phyloP scores from a whole-genome alignment of 106 monocot species.

The Alisma plantagoaquatica region DNA sequence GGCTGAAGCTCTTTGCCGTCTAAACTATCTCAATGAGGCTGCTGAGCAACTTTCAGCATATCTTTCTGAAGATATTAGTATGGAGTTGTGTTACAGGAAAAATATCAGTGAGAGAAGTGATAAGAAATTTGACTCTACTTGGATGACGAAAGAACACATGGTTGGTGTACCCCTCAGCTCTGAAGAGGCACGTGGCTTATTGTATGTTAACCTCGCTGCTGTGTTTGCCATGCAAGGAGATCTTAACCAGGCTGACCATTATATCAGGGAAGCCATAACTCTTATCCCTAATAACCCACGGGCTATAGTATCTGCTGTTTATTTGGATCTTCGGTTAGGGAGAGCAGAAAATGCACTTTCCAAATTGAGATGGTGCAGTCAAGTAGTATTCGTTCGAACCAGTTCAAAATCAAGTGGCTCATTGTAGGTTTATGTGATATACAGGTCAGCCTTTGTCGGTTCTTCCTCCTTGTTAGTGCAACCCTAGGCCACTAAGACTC shows the following conservation, averaged over 20 bases:
- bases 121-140: neutral
- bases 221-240: slow-evolving; percentile 43
- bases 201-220: slow-evolving; percentile 32
- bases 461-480: too few species aligned
- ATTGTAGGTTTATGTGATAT: neutral
- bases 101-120: slow-evolving; percentile 34
- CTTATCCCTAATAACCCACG: slow-evolving; percentile 39
- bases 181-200: slow-evolving; percentile 44
- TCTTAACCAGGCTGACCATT: slow-evolving; percentile 38
- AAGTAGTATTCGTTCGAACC: slow-evolving; percentile 19
- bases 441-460: too few species aligned
- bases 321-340: slow-evolving; percentile 52
- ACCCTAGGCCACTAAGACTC: too few species aligned
- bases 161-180: slow-evolving; percentile 9
- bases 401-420: neutral
- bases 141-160: neutral
- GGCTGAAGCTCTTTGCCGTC: slow-evolving; percentile 67
- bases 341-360: slow-evolving; percentile 38
- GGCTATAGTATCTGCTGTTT: slow-evolving; percentile 32
- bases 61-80: slow-evolving; percentile 15
- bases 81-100: slow-evolving; percentile 31
- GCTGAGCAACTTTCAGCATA: slow-evolving; percentile 44
- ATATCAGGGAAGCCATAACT: slow-evolving; percentile 29
- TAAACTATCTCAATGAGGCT: slow-evolving; percentile 55
- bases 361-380: slow-evolving; percentile 51